Evolutionary conservation across 805 yeast species (phyloP).

Genomic region (Candida suzukii): DNA sequence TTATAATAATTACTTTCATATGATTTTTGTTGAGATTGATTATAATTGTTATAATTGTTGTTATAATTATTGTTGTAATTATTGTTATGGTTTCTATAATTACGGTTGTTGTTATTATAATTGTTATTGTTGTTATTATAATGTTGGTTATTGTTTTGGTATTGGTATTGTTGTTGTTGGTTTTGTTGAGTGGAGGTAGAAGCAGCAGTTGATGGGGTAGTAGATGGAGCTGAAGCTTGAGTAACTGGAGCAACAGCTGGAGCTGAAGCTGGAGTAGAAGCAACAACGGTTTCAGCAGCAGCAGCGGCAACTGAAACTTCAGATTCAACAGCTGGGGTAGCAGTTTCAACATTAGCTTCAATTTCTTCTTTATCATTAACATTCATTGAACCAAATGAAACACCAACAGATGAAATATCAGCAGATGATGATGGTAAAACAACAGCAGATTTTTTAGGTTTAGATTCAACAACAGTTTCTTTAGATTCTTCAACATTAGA

Average conservation of each 20-base stretch:
- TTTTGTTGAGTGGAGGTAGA: too few relatives aligned
- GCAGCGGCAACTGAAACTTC: conserved; percentile 1
- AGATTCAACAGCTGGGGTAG: conserved; percentile 1
- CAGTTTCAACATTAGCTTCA: conserved; percentile 12
- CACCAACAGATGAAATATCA: conserved; percentile 38
- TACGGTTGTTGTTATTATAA: conserved; percentile 19
- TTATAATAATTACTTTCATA: conserved; percentile 17
- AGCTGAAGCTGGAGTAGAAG: conserved; percentile 4
- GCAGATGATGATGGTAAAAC: conserved; percentile 42
- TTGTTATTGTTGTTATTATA: conserved; percentile 9
- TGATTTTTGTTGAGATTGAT: conserved; percentile 13
- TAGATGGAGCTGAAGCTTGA: conserved; percentile 1
- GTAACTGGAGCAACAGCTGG: conserved; percentile 3
- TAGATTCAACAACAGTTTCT: neutral
- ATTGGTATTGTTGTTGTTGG: conserved; percentile 14
- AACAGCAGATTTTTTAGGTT: conserved; percentile 22
- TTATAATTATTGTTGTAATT: conserved; percentile 12
- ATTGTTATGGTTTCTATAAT: conserved; percentile 8
- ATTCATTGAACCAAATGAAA: conserved; percentile 48
- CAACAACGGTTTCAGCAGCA: conserved; percentile 4
- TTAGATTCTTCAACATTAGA: neutral
- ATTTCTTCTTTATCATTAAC: conserved; percentile 36
- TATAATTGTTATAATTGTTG: conserved; percentile 11
- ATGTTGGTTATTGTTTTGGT: conserved; percentile 28
- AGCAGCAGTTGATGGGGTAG: conserved; percentile 8